Evolutionary conservation across 192 early-diverging fungal species (phyloP), one percentile per base, ranked within the genome.

Genomic region (Coemansia sp.): DNA sequence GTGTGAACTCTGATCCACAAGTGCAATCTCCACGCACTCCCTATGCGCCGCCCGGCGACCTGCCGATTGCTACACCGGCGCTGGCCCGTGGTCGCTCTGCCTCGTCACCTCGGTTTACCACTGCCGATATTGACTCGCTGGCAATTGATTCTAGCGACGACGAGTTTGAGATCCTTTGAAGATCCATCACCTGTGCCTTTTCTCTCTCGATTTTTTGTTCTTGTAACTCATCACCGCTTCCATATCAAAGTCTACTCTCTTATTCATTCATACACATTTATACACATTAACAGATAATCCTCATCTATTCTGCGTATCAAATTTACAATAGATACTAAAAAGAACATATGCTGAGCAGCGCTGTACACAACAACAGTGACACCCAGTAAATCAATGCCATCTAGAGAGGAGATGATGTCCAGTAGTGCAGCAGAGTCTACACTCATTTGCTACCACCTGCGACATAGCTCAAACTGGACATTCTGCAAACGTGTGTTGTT

Each of bases 81-180:
- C 57, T 67, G 21, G 34, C 64, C n/a, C 62, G 67, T 10, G 64
- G 67, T 27, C 48, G 78, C 9, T 80, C 78, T 25, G 78, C 78
- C 25, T 80, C 78, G 51, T 80, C 78, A 62, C 78, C 78, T 3
- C 49, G 71, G 41, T 80, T 80, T 44, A 49, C 62, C 18, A 67
- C 61, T 2, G 60, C 68, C 47, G 68, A 76, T 21, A 57, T 62
- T 27, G 54, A 31, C 28, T 23, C 56, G 27, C 56, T 64, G 6
- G 68, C 10, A 21, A 56, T 58, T 18, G 41, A 22, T 54, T 24
- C 60, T 25, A 23, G 50, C 27, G 58, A 62, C 65, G 58, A 67
- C 50, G 65, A 60, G 59, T 72, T 72, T 66, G 70, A 72, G 59
- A 66, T 72, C 58, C 58, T 72, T 14, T 72, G 24, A 58, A 24